A percentile compares a stretch with the other conserved stretches of the same genome.
These are phyloP conservation scores for Calonectria henricotiae DNA, from an alignment of 2,329 filamentous ascomycete genomes.

Conservation along the genomic window DNA sequence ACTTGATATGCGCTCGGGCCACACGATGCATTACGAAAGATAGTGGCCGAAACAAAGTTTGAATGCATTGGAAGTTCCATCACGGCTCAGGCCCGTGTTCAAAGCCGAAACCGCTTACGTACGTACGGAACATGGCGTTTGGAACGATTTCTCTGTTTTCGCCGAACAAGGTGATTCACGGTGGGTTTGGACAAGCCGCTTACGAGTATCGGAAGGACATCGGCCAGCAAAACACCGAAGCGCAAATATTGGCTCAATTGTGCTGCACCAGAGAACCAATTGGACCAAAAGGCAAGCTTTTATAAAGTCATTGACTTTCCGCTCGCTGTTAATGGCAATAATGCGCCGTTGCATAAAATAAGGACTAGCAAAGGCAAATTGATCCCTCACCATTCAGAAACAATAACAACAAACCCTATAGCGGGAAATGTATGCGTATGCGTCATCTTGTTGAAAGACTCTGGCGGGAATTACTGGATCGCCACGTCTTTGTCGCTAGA, in stretches of 20 bases:
- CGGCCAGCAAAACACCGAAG: constrained; percentile 4
- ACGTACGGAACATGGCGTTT: constrained; percentile 12
- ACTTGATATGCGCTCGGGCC: constrained; percentile 20
- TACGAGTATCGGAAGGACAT: constrained; percentile 2
- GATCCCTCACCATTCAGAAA: not conserved
- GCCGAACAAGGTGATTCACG: not conserved
- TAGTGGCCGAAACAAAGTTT: not conserved
- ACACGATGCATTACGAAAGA: not conserved
- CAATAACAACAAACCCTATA: not conserved
- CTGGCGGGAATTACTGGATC: constrained; percentile 16
- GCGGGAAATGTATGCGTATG: constrained; percentile 8
- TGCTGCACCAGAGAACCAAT: not conserved
- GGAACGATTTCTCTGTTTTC: not conserved
- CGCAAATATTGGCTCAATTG: not conserved
- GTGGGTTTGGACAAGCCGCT: not conserved
- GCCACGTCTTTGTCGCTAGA: not conserved
- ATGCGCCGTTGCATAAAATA: not conserved
- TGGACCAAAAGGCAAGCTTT: constrained; percentile 28
- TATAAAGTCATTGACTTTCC: constrained; percentile 9
- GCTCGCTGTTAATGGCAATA: not conserved
- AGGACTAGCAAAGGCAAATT: not conserved
- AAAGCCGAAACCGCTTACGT: not conserved
- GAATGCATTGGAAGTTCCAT: not conserved
- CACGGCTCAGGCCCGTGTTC: not conserved
- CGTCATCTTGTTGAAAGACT: constrained; percentile 5